Evolutionary conservation across 208 protist species (phyloP), one percentile per base, ranked within the genome.

Genomic region (Jaenimonas drosophilae): DNA sequence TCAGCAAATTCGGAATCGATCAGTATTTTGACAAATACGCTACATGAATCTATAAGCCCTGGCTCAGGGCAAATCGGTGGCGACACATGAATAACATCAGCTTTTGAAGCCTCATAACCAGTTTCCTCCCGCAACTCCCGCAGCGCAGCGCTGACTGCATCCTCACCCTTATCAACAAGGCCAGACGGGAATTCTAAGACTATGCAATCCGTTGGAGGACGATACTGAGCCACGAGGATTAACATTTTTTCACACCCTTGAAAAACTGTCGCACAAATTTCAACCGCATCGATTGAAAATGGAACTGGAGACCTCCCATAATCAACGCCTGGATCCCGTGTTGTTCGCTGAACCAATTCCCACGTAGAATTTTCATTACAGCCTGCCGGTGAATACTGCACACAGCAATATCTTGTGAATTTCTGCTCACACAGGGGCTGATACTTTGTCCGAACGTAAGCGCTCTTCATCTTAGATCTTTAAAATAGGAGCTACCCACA

Each of bases 101-200:
- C 49, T 7, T 12, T 9, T 5, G 17, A 14, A 23, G 11, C 49
- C 14, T 34, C 16, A 44, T 59, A 59, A 4, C 53, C 53, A 5
- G 53, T 59, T 30, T 64, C 57, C 41, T 64, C 57, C 28, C 40
- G n/a, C n/a, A 64, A 34, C 42, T 64, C 57, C n/a, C 57, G 26
- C 11, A 64, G 23, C 12, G 47, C 39, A 17, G 47, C 29, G n/a
- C 12, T 4, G 11, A 6, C 21, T 24, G 49, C 7, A 25, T 4
- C 31, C 38, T 64, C 57, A 14, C 16, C 17, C 34, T 14, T 40
- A 38, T 64, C 57, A 43, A 64, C 30, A 32, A 64, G 50, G 2
- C 57, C 57, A 12, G 57, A 28, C n/a, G 57, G 57, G 25, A 64
- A 57, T 25, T 64, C 57, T n/a, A 63, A 4, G 20, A 12, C 20